A percentile compares a stretch with the other conserved stretches of the same genome.
These are phyloP conservation scores for Cornus suecica DNA, from an alignment of 148 eudicot species.

Conservation along the genomic window DNA sequence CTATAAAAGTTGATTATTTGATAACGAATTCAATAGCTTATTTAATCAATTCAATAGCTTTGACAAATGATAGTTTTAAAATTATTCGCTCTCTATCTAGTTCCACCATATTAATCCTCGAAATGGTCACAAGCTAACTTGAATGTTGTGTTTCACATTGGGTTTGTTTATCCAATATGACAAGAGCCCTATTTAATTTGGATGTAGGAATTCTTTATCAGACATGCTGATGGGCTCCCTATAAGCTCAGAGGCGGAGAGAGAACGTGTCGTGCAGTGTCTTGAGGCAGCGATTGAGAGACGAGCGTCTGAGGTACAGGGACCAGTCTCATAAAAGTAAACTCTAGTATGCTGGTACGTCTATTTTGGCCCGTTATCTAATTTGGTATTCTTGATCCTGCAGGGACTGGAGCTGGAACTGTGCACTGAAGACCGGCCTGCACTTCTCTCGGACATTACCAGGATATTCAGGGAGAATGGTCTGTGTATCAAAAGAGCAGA, in stretches of 20 bases:
- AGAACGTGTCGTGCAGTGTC: constrained; percentile 78
- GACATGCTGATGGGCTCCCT: constrained; percentile 82
- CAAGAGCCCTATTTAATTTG: constrained; percentile 5
- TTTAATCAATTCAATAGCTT: neutral
- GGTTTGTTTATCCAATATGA: neutral
- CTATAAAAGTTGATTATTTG: neutral
- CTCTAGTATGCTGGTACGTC: neutral
- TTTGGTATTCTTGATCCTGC: constrained; percentile 4
- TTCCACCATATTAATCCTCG: neutral
- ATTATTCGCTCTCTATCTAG: neutral
- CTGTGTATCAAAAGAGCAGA: constrained; percentile 69
- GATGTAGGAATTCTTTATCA: constrained; percentile 76
- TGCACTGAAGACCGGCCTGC: constrained; percentile 75
- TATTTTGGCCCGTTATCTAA: neutral
- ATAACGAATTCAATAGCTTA: neutral
- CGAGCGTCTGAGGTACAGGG: constrained; percentile 65
- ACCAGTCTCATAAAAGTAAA: neutral
- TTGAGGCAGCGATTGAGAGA: constrained; percentile 90
- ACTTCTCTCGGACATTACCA: constrained; percentile 80
- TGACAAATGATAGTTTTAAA: neutral
- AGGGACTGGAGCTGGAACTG: constrained; percentile 81
- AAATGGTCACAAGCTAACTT: neutral
- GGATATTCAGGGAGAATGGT: constrained; percentile 77
- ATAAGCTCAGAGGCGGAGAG: constrained; percentile 77
- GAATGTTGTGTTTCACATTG: neutral